Evolutionary conservation across 2,329 filamentous ascomycete genomes (phyloP).

Genomic region (Arthrobotrys sinensis): DNA sequence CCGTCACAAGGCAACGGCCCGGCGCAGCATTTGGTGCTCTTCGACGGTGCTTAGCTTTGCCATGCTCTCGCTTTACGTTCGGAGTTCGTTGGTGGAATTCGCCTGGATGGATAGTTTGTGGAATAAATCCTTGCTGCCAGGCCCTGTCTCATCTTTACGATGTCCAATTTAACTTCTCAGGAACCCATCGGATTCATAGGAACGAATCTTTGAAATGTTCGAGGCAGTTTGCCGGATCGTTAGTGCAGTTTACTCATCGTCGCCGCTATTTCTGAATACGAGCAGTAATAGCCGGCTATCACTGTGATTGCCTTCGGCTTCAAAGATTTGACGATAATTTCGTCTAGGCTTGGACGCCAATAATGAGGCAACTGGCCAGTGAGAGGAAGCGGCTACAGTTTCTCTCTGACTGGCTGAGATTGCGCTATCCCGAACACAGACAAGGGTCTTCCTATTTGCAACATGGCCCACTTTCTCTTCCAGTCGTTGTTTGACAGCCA

Average conservation of each 20-base stretch:
- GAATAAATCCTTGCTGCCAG: conserved; percentile 18
- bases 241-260: neutral
- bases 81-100: conserved; percentile 32
- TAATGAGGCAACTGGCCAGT: conserved; percentile 54
- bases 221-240: conserved; percentile 1
- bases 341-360: conserved; percentile 29
- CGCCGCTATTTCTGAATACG: conserved; percentile 16
- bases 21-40: conserved; percentile 41
- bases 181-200: conserved; percentile 19
- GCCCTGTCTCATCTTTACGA: conserved; percentile 59
- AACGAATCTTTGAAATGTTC: neutral
- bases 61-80: conserved; percentile 8
- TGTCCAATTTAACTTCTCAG: conserved; percentile 39
- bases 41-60: conserved; percentile 3
- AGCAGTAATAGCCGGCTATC: neutral
- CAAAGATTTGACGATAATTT: conserved; percentile 42
- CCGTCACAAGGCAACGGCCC: conserved; percentile 43
- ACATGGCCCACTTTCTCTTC: conserved; percentile 29
- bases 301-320: conserved; percentile 25
- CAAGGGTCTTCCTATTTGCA: conserved; percentile 41
- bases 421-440: conserved; percentile 58
- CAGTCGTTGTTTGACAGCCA: conserved; percentile 41
- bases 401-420: conserved; percentile 60
- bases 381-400: conserved; percentile 57
- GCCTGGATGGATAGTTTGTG: conserved; percentile 14